Base-by-base conservation (phyloP, 805 yeast genomes). In the Gaillardinia entomophila region DNA sequence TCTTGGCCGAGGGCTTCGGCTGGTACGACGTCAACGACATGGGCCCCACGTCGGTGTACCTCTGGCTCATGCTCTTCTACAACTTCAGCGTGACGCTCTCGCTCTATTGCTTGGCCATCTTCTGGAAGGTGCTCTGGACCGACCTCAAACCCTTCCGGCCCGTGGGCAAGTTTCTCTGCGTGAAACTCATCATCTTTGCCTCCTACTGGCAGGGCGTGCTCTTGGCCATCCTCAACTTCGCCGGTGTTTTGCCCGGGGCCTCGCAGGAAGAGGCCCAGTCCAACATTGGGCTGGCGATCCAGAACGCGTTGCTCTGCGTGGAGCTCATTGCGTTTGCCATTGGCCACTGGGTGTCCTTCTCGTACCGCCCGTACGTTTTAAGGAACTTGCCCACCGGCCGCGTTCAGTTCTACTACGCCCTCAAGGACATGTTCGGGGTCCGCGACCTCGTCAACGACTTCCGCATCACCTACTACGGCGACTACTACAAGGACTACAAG, bases 141-240 rank as follows among this genome's bases (percentile, higher is more conserved):
- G 97, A 89, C 46, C 67, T 92, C 43, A 71, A 64, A 33, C 83
- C 81, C 2, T 89, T 81, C 62, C 74, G 85, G 34, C 97, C 97
- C 3, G 79, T 92, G 74, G 88, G 94, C 8, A 89, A 89, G 59
- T 92, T 92, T 54, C 55, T 92, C 25, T 88, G 97, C 60, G 95
- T 92, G 29, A 92, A 92, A 51, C 69, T 88, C 41, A 87, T 92
- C 34, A 89, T 92, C 30, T 92, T 92, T 68, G 97, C 96, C 16
- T 84, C 96, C n/a, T 92, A 88, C 54, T 92, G 99, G 99, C 98
- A 92, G 53, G 87, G 94, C 0, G 60, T 82, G 6, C 42, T 79
- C 1, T 60, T 84, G 28, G 75, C 77, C 4, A 49, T 76, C 1
- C 47, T 82, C 27, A 62, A 71, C 58, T 62, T 69, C 49, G 43